Evolutionary conservation across 1,284 basidiomycete species (phyloP).

Genomic region (Irpex lacteus): DNA sequence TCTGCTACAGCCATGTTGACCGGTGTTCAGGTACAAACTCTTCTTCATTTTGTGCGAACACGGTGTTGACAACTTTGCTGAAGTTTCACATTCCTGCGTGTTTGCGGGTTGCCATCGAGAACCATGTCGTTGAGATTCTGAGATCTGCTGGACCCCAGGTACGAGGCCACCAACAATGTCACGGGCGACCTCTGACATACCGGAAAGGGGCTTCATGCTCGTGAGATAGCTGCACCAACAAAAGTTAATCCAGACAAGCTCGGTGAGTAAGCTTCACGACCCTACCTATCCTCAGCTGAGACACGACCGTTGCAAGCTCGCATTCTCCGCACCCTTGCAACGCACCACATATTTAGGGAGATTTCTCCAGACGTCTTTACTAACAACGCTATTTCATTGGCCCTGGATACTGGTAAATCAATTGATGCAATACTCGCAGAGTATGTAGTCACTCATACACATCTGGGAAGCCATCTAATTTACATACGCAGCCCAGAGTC

Average conservation of each 20-base stretch:
- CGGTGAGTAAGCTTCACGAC: conserved; percentile 6
- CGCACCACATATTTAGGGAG: conserved; percentile 27
- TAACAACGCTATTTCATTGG: conserved; percentile 28
- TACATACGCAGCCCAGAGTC: conserved; percentile 13
- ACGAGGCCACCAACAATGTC: background rate
- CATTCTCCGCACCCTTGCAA: conserved; percentile 27
- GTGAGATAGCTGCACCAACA: conserved; percentile 21
- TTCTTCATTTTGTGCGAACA: too few species aligned
- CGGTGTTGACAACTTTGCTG: too few species aligned
- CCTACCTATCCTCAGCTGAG: background rate
- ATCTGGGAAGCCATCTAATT: background rate
- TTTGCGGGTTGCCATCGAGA: conserved; percentile 27
- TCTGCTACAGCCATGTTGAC: conserved; percentile 1
- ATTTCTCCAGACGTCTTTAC: conserved; percentile 30
- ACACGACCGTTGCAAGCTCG: conserved; percentile 17
- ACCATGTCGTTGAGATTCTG: conserved; percentile 36
- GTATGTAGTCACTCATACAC: background rate
- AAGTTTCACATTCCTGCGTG: conserved; percentile 21
- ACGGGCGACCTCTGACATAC: background rate
- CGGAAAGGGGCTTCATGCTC: conserved; percentile 20
- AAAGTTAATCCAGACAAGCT: conserved; percentile 15
- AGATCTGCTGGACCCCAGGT: conserved; percentile 33
- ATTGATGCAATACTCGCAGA: conserved; percentile 11
- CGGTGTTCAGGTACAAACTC: too few species aligned
- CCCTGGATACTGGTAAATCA: conserved; percentile 27